These are phyloP conservation scores for Rasamsonia emersonii DNA, from an alignment of 2,329 filamentous ascomycete genomes.

Conservation along the genomic window DNA sequence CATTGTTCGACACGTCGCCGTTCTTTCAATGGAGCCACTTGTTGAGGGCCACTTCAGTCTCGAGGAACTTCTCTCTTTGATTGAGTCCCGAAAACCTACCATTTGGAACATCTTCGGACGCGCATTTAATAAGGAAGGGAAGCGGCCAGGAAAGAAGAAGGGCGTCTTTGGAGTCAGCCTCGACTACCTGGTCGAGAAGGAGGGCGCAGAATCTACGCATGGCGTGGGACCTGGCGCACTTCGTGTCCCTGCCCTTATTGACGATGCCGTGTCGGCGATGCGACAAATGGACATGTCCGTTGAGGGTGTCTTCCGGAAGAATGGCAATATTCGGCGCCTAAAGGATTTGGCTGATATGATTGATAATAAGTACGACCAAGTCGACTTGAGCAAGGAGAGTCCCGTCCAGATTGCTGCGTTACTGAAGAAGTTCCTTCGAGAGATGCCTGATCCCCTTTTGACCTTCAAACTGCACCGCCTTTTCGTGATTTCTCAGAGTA, in stretches of 20 bases:
- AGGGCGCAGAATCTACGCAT: constrained; percentile 95
- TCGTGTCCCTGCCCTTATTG: constrained; percentile 86
- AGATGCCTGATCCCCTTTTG: constrained; percentile 87
- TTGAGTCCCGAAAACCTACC: constrained; percentile 85
- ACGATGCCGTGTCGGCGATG: constrained; percentile 90
- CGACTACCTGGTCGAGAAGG: constrained; percentile 81
- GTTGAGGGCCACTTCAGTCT: constrained; percentile 86
- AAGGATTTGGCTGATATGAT: constrained; percentile 79
- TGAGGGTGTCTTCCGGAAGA: constrained; percentile 97
- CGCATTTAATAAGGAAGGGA: constrained; percentile 74
- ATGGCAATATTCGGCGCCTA: constrained; percentile 92
- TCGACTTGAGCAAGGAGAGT: constrained; percentile 79
- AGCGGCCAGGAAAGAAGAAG: constrained; percentile 75
- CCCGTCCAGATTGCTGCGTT: constrained; percentile 91
- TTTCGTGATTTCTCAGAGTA: constrained; percentile 80
- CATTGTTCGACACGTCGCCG: constrained; percentile 89
- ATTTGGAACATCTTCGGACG: constrained; percentile 99
- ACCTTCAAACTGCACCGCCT: constrained; percentile 90
- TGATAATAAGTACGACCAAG: constrained; percentile 74
- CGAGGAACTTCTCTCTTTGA: constrained; percentile 83
- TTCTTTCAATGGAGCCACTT: constrained; percentile 88
- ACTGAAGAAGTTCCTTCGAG: constrained; percentile 87
- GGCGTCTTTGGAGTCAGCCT: constrained; percentile 86
- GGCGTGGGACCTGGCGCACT: constrained; percentile 87
- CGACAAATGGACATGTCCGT: constrained; percentile 98